Conservation (phyloP, 345 rosid species). For the Viola odorata region DNA sequence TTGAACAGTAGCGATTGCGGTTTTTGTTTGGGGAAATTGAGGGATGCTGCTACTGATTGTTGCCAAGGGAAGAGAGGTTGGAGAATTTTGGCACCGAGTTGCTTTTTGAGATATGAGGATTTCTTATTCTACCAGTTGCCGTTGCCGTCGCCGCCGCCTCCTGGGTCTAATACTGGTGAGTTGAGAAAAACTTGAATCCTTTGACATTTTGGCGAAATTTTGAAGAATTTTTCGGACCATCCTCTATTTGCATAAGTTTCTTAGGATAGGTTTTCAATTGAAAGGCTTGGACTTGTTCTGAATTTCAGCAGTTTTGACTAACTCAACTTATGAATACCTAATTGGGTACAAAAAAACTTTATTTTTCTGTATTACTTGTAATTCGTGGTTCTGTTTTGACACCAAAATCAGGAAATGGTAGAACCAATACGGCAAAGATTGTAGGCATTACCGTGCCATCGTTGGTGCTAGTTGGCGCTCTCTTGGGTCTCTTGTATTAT, state of each 20-base stretch:
- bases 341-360: too few species aligned
- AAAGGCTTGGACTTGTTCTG: too few species aligned
- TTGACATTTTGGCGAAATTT: too few species aligned
- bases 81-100: slow-evolving; percentile 30
- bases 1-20: slow-evolving; percentile 12
- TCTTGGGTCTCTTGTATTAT: slow-evolving; percentile 28
- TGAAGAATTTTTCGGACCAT: too few species aligned
- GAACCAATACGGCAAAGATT: slow-evolving; percentile 17
- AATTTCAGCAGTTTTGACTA: too few species aligned
- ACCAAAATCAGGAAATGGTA: slow-evolving; percentile 14
- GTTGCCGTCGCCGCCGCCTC: slow-evolving; percentile 3
- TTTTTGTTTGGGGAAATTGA: slow-evolving; percentile 14
- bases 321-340: too few species aligned
- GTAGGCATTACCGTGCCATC: slow-evolving; percentile 14
- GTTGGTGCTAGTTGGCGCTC: slow-evolving; percentile 10
- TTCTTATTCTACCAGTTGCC: slow-evolving; percentile 2
- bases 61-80: slow-evolving; percentile 27
- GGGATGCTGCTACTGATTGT: background rate
- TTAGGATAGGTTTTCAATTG: too few species aligned
- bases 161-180: slow-evolving; percentile 23
- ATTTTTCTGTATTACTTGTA: too few species aligned
- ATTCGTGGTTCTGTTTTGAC: too few species aligned
- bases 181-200: background rate
- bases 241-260: too few species aligned
- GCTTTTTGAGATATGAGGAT: slow-evolving; percentile 28